Conservation (phyloP, 129 eudicot species). For the Tagetes patula region DNA sequence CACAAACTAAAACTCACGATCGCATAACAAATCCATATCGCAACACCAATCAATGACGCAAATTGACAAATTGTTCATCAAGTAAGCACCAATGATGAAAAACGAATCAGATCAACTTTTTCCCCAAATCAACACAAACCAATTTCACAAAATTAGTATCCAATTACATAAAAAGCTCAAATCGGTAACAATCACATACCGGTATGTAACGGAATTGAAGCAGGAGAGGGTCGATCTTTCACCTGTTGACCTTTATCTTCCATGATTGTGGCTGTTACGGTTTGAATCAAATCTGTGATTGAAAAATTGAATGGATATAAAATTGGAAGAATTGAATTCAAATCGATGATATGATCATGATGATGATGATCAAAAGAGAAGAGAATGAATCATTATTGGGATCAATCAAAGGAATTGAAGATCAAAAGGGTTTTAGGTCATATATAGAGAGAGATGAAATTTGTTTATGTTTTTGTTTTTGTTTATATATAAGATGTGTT, state of each 20-base stretch:
- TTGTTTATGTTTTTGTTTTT: background rate
- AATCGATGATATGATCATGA: conserved; percentile 15
- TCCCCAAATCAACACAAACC: conserved; percentile 9
- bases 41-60: conserved; percentile 22
- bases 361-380: background rate
- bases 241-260: conserved; percentile 52
- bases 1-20: conserved; percentile 21
- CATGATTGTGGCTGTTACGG: conserved; percentile 30
- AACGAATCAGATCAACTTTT: background rate
- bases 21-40: background rate
- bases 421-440: conserved; percentile 48
- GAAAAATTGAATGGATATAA: conserved; percentile 3
- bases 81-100: conserved; percentile 14
- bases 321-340: conserved; percentile 17
- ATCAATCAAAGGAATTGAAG: conserved; percentile 16
- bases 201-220: conserved; percentile 38
- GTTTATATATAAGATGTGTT: background rate
- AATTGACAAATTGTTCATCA: background rate
- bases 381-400: background rate
- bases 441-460: conserved; percentile 14
- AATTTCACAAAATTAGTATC: conserved; percentile 17
- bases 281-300: conserved; percentile 22
- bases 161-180: background rate
- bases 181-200: conserved; percentile 24
- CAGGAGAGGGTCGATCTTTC: conserved; percentile 43